Evolutionary conservation across 2,329 filamentous ascomycete species (phyloP).

Genomic region (Raffaelea ambrosiae): DNA sequence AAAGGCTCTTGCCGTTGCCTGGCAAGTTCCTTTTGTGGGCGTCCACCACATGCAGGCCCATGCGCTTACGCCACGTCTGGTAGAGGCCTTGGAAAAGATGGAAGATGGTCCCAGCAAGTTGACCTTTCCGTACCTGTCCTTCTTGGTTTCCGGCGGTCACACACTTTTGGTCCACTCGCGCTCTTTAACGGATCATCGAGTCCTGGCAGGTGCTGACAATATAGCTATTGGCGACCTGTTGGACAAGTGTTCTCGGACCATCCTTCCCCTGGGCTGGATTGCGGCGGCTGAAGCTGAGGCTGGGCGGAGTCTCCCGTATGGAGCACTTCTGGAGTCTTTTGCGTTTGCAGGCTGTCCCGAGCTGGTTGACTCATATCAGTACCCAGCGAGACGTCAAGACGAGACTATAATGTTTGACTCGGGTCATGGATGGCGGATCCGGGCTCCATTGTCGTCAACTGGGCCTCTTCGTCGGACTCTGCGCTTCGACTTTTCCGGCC

Average conservation of each 20-base stretch:
- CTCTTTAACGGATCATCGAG: slow-evolving; percentile 57
- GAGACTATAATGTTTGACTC: slow-evolving; percentile 40
- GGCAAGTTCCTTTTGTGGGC: slow-evolving; percentile 72
- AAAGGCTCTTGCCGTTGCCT: slow-evolving; percentile 79
- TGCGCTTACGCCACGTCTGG: slow-evolving; percentile 76
- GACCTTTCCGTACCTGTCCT: slow-evolving; percentile 73
- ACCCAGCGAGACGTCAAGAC: slow-evolving; percentile 47
- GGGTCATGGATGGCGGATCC: slow-evolving; percentile 53
- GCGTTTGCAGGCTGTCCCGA: slow-evolving; percentile 51
- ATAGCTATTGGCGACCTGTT: slow-evolving; percentile 84
- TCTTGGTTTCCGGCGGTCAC: slow-evolving; percentile 89
- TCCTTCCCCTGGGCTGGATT: slow-evolving; percentile 58
- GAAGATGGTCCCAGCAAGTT: slow-evolving; percentile 25
- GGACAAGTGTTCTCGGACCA: slow-evolving; percentile 73
- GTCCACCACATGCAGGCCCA: slow-evolving; percentile 99
- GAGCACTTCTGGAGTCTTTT: slow-evolving; percentile 67
- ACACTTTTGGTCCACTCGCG: slow-evolving; percentile 74
- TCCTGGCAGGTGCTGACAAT: slow-evolving; percentile 67
- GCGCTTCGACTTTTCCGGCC: slow-evolving; percentile 66
- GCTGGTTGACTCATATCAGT: slow-evolving; percentile 40
- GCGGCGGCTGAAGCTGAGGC: slow-evolving; percentile 26
- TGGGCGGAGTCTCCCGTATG: slow-evolving; percentile 63
- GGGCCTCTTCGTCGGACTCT: slow-evolving; percentile 41
- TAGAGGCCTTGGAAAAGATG: slow-evolving; percentile 35
- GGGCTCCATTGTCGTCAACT: slow-evolving; percentile 48